Conservation (phyloP, 345 rosid species). For the Ceriops zippeliana region DNA sequence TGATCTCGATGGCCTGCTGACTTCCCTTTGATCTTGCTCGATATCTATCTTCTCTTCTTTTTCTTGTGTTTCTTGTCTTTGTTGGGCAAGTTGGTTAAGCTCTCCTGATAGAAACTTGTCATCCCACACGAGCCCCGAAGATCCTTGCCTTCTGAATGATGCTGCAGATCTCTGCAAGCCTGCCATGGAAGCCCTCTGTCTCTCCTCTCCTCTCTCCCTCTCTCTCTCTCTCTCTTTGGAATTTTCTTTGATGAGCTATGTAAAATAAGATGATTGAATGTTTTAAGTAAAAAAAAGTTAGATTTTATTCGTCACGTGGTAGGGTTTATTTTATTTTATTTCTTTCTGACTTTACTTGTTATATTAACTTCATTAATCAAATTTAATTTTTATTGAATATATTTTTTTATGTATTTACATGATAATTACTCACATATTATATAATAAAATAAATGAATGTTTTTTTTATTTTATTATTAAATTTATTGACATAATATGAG, state of each 20-base stretch:
- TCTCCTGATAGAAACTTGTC: conserved; percentile 61
- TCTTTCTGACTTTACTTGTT: no score
- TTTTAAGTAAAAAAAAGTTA: no score
- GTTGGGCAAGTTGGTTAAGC: conserved; percentile 34
- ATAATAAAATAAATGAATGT: no score
- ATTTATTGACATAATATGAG: no score
- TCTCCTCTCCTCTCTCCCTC: not conserved
- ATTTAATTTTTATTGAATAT: no score
- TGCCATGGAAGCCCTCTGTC: conserved; percentile 44
- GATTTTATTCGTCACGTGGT: no score
- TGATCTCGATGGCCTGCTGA: conserved; percentile 19
- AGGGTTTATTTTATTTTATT: no score
- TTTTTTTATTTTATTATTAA: no score
- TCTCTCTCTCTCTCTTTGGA: not conserved
- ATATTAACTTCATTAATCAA: no score
- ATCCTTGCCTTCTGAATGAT: conserved; percentile 90
- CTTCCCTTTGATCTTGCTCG: conserved; percentile 33
- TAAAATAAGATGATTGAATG: no score
- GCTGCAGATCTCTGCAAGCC: conserved; percentile 85
- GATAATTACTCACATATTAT: no score
- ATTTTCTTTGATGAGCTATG: conserved; percentile 5
- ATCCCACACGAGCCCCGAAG: conserved; percentile 89
- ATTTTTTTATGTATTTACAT: no score
- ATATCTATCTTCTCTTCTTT: conserved; percentile 19
- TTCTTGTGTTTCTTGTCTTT: conserved; percentile 18